Evolutionary conservation across 352 stramenopile species (phyloP), one percentile per base, ranked within the genome.

Genomic region (Pythium chondricola): DNA sequence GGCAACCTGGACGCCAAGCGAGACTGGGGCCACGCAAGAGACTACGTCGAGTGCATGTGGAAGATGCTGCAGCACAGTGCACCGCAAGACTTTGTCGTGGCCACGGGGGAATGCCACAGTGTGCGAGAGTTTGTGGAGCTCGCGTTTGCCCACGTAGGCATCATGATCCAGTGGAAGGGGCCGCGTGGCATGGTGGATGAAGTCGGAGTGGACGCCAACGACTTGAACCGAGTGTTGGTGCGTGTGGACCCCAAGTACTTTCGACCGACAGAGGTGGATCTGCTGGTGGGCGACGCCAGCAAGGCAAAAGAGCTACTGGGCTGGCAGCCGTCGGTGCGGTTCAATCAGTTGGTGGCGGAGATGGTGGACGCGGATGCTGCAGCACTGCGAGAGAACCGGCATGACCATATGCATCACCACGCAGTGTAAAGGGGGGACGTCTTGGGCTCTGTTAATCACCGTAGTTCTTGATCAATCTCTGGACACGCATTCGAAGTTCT

Each of bases 11-110:
- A 99, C 61, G 84, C 96, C 4, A 92, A 97, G 67, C 93, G 97
- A 56, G 97, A 99, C 82, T 99, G 97, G 97, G 97, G 97, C 56
- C 96, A 99, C 71, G 97, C 97, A 16, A 81, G 87, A 43, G 97
- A 99, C 73, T 99, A 99, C 61, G 92, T 99, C 32, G 84, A 98
- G 59, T 97, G 96, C 51, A 99, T 99, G 97, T 99, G 97, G 97
- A 85, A 83, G 51, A 99, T 99, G 93, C 74, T 99, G 25, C 97
- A 99, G 76, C 64, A 82, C 24, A 58, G 73, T 1, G 55, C 38
- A 3, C 73, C 78, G 1, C 45, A 92, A 30, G 83, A 94, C 57
- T 93, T 88, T 61, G 83, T 94, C 10, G 73, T 91, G 13, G 83
- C 83, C 11, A 99, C 96, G 17, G 96, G 96, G 58, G 95, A 99